Evolutionary conservation across 2,329 filamentous ascomycete species (phyloP), one percentile per base, ranked within the genome.

Genomic region (Rhynchosporium agropyri): DNA sequence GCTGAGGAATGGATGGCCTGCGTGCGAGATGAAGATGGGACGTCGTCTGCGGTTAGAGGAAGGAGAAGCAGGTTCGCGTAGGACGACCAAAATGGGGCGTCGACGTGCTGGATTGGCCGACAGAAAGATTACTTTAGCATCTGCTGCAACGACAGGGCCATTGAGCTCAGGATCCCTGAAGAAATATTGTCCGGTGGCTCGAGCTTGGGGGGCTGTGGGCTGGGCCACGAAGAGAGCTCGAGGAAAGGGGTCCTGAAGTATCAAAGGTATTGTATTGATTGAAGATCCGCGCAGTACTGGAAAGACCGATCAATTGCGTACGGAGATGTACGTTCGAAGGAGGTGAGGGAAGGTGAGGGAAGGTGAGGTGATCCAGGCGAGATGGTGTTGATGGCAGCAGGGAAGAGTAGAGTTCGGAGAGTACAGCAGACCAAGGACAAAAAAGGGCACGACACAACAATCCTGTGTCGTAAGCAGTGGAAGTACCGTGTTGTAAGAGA

Each of bases 101-200:
- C 58, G 64, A 63, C 46, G 66, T 62, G 36, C 59, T 36, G 58
- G 66, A 68, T 68, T 66, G 64, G 66, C 54, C 31, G 61, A 49
- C 51, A 63, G 64, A 46, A 55, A 53, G 58, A 63, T 66, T 64
- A 66, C 53, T 60, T 63, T 63, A 60, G 60, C 60, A 61, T 60
- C 51, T 62, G 55, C 55, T 60, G 63, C 40, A 58, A 43, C 38
- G 48, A 45, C 55, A 46, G 55, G 40, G 31, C 40, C 55, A 48
- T 45, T 33, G 29, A 58, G 55, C n/a, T 31, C 53, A 43, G 28
- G 38, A 56, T 42, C 53, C 36, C 36, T 42, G 53, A 53, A 9
- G 33, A 53, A 53, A 38, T 53, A 53, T 53, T 53, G 50, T 53
- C 50, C 50, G 50, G 42, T 55, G 43, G 59, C 59, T 61, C 59